Evolutionary conservation across 1,284 basidiomycete genomes (phyloP), one percentile per base, ranked within the genome.

Genomic region (Xanthoconium separans): DNA sequence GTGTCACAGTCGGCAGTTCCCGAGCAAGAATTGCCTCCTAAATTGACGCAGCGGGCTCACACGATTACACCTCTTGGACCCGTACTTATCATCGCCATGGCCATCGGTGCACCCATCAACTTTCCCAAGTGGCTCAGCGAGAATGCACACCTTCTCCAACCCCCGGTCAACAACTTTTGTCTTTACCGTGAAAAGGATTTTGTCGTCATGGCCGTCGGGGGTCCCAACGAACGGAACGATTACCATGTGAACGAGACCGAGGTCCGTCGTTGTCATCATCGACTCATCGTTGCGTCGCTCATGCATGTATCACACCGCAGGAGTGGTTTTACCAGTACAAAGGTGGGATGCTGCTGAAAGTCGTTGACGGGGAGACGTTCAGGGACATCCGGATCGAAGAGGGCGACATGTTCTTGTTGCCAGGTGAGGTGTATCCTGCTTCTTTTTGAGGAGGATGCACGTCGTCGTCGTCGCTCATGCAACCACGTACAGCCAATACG

Each of bases 301-400:
- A 7, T 18, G 51, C 40, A 56, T 4, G 4, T 6, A n/a, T n/a
- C 11, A 22, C 31, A 15, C 37, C 31, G n/a, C 43, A 91, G 87
- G 95, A 97, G 74, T 97, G 93, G 93, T 97, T 97, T 70, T 96
- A 94, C 72, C 95, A 98, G 70, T 81, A 95, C 76, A 92, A 94
- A 70, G 93, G 93, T 2, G 84, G 81, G 2, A 97, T 98, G 92
- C 75, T 93, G 12, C 77, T 98, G 39, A 85, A 91, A 59, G 86
- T 93, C 6, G 88, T 98, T 11, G 93, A 96, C 53, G 90, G 89
- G 18, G 88, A 86, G n/a, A 77, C 81, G 61, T 95, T 98, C 71
- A 79, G 80, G 64, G 95, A 98, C 68, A 90, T 98, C 37, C 74
- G 77, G 27, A 97, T 98, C 63, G 88, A 86, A 56, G 94, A 99